Evolutionary conservation across 2,329 filamentous ascomycete species (phyloP).

Genomic region (Spiromastix sp.): DNA sequence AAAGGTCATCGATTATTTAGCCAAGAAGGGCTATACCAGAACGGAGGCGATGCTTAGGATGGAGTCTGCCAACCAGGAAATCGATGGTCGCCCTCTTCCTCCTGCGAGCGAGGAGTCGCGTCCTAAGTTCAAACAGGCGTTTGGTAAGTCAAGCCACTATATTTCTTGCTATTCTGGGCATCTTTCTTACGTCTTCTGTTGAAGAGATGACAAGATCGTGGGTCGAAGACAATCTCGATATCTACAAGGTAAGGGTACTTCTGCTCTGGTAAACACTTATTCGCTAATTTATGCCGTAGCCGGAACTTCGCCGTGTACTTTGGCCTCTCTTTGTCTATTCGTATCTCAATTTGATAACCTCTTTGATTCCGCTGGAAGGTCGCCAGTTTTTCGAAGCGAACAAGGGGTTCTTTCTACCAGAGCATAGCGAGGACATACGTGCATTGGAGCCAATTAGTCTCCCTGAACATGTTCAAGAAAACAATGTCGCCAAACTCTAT

Average conservation of each 20-base stretch:
- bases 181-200: constrained; percentile 1
- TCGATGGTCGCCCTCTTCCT: constrained; percentile 66
- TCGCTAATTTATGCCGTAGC: constrained; percentile 38
- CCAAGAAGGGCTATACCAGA: constrained; percentile 86
- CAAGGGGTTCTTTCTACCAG: constrained; percentile 59
- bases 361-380: constrained; percentile 61
- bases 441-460: constrained; percentile 63
- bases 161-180: constrained; percentile 1
- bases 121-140: constrained; percentile 68
- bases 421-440: constrained; percentile 72
- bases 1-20: constrained; percentile 90
- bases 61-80: constrained; percentile 75
- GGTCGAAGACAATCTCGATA: constrained; percentile 83
- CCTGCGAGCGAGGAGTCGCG: constrained; percentile 59
- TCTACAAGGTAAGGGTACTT: constrained; percentile 79
- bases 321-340: constrained; percentile 96
- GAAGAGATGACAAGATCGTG: constrained; percentile 62
- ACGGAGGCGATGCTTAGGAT: constrained; percentile 88
- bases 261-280: not conserved
- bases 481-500: constrained; percentile 70
- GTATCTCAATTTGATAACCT: constrained; percentile 66
- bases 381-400: constrained; percentile 63
- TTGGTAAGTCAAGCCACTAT: constrained; percentile 32
- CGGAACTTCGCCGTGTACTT: constrained; percentile 74
- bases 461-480: constrained; percentile 67